Conservation (phyloP, 768 basidiomycete species). For the Tylopilus subfusipes region DNA sequence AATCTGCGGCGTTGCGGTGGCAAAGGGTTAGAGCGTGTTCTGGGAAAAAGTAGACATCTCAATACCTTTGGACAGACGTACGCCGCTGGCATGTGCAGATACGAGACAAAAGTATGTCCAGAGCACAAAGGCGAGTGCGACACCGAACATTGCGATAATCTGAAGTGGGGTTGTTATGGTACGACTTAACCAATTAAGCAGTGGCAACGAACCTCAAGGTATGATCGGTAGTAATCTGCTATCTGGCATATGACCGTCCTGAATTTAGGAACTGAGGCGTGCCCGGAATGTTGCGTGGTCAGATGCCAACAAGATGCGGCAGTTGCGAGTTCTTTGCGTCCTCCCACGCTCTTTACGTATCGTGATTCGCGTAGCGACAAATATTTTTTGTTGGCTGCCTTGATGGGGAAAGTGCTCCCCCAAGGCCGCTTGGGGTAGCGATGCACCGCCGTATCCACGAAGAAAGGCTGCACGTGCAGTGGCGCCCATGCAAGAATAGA, state of each 20-base stretch:
- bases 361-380: neutral
- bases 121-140: neutral
- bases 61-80: slow-evolving; percentile 6
- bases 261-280: neutral
- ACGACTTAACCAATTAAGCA: neutral
- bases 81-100: neutral
- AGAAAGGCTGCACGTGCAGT: neutral
- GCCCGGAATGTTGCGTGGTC: neutral
- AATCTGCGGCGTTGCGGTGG: neutral
- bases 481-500: neutral
- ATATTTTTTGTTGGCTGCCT: neutral
- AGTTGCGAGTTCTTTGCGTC: too few species aligned
- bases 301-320: too few species aligned
- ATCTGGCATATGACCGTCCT: neutral
- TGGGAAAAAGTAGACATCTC: neutral
- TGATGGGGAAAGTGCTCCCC: neutral
- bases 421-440: neutral
- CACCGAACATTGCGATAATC: neutral
- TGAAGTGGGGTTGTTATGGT: neutral
- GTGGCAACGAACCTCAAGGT: neutral
- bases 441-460: neutral
- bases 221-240: neutral
- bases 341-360: neutral
- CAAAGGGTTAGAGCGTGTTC: neutral
- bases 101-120: slow-evolving; percentile 1